Conservation (phyloP, 352 stramenopile genomes). For the Phytophthora fragariaefolia region DNA sequence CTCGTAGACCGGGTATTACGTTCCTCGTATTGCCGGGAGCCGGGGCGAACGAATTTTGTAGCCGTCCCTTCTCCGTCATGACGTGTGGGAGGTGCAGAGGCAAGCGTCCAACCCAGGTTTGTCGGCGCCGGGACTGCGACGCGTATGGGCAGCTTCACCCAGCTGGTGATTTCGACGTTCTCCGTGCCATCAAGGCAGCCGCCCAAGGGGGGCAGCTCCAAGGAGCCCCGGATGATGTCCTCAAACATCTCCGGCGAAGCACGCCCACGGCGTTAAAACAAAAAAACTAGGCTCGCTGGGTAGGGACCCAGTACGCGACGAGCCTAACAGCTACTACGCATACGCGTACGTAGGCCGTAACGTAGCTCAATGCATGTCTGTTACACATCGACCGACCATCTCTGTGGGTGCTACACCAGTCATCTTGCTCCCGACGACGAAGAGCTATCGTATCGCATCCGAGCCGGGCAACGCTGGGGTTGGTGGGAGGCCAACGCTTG, state of each 20-base stretch:
- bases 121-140: neutral
- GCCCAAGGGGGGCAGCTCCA: neutral
- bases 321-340: conserved; percentile 5
- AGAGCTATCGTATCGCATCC: neutral
- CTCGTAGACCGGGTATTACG: conserved; percentile 5
- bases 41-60: conserved; percentile 11
- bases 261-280: conserved; percentile 15
- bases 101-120: neutral
- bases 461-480: neutral
- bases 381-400: conserved; percentile 3
- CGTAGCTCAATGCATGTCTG: conserved; percentile 21
- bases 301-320: conserved; percentile 26
- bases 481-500: conserved; percentile 12
- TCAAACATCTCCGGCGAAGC: neutral
- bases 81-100: conserved; percentile 7
- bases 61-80: no score
- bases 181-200: neutral
- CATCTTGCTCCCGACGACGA: conserved; percentile 1
- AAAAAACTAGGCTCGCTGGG: conserved; percentile 21
- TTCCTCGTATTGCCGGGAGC: neutral
- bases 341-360: conserved; percentile 16
- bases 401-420: neutral
- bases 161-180: neutral
- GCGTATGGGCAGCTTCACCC: neutral
- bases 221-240: neutral